These are phyloP conservation scores for Dysphania ambrosioides DNA, from an alignment of 148 eudicot genomes.

Conservation along the genomic window DNA sequence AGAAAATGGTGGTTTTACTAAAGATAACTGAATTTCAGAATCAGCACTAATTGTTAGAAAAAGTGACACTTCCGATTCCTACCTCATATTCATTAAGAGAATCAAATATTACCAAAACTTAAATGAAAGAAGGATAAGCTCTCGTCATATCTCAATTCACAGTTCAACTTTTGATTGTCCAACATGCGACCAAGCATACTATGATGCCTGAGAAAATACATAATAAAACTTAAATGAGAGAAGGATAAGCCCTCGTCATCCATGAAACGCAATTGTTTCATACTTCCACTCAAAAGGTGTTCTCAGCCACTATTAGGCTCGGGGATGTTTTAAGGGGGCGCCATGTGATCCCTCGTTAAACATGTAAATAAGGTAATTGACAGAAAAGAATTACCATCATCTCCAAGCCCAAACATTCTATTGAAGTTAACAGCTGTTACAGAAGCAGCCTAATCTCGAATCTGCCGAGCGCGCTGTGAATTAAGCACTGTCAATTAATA, in stretches of 20 bases:
- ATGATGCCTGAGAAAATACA: not conserved
- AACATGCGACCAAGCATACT: not conserved
- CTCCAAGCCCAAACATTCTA: conserved; percentile 6
- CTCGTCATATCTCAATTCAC: not conserved
- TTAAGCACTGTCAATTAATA: conserved; percentile 1
- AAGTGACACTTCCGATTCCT: not conserved
- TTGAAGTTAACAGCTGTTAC: not conserved
- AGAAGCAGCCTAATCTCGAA: not conserved
- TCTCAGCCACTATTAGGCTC: not conserved
- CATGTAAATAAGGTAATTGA: not conserved
- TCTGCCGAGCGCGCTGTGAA: not conserved
- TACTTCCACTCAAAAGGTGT: not conserved
- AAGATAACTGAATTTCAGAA: not conserved
- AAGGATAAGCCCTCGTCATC: not conserved
- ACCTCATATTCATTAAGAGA: not conserved
- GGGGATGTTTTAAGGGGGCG: not conserved
- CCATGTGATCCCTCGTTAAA: not conserved
- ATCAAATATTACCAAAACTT: not conserved
- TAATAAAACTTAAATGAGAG: not conserved
- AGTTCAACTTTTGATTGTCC: not conserved
- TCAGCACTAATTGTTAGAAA: not conserved
- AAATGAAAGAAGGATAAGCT: not conserved
- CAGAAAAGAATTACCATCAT: not conserved
- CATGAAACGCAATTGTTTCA: not conserved
- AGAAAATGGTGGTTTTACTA: too few relatives aligned